A percentile compares a stretch with the other conserved stretches of the same genome.
phyloP scores from a whole-genome alignment of 2,329 filamentous ascomycete species.

The Zymoseptoria pseudotritici region DNA sequence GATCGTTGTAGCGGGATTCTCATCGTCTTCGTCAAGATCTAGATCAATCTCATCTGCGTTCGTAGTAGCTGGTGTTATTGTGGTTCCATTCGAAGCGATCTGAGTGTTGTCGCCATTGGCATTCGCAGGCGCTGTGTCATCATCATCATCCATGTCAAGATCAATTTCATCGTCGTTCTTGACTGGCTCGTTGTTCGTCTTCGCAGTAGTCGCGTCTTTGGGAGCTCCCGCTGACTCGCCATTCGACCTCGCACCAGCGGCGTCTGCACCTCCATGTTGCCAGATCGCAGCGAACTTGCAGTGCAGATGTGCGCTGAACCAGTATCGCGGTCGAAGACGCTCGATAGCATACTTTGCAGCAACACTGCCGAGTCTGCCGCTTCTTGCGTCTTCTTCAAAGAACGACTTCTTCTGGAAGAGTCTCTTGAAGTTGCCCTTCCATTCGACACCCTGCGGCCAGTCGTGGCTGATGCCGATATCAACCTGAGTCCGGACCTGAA shows the following conservation, averaged over 20 bases:
- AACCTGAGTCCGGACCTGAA: conserved; percentile 77
- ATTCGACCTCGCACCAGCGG: conserved; percentile 6
- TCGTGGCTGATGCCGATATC: conserved; percentile 92
- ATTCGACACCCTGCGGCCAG: conserved; percentile 82
- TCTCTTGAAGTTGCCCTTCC: conserved; percentile 59
- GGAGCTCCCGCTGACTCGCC: background rate
- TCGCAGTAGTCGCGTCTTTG: conserved; percentile 36
- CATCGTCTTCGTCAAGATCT: conserved; percentile 25
- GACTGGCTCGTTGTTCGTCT: conserved; percentile 35
- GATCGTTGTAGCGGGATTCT: conserved; percentile 7
- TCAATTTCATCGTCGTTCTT: conserved; percentile 61
- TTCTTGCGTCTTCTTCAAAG: conserved; percentile 67
- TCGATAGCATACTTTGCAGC: conserved; percentile 78
- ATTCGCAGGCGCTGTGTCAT: conserved; percentile 17
- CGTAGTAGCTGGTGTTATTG: conserved; percentile 5
- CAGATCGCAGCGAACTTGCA: conserved; percentile 69
- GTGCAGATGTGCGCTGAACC: conserved; percentile 89
- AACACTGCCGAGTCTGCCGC: conserved; percentile 68
- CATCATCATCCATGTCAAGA: conserved; percentile 37
- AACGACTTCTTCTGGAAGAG: conserved; percentile 68
- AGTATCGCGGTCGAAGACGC: conserved; percentile 70
- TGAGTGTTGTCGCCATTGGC: conserved; percentile 1
- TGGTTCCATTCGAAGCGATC: background rate
- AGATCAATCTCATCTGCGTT: conserved; percentile 40
- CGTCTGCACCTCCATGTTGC: conserved; percentile 32